Evolutionary conservation across 2,329 filamentous ascomycete genomes (phyloP), one percentile per base, ranked within the genome.

Genomic region (Periconia sp.): DNA sequence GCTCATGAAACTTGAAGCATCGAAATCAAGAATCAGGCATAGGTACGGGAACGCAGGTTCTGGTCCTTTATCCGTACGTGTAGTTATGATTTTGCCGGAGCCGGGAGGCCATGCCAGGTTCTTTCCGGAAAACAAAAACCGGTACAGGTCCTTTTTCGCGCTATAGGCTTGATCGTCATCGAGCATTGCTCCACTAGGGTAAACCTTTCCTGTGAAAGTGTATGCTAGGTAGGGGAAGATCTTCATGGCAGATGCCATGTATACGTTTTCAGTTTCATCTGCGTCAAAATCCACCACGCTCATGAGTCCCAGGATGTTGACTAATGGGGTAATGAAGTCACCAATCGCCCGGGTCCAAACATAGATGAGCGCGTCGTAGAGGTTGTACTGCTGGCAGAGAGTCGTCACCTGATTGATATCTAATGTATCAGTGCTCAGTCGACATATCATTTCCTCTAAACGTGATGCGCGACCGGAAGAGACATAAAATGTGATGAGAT

Each of bases 151-250:
- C 14, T 89, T 86, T 72, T 97, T 97, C 7, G 92, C 92, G 64
- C 84, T 85, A 14, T 80, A 81, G 0, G 91, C 88, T 56, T 88
- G 81, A n/a, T 82, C 79, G 18, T 94, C 90, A 2, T 84, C 80
- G 76, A 97, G 86, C 1, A 78, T 73, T 46, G 89, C 85, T 2
- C 90, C 94, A 1, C 89, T 94, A 0, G 95, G 94, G 68, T 99
- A 99, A n/a, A 92, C 79, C 40, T 94, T 86, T 15, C 92, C 89
- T 0, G 94, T 97, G 49, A 97, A 81, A 5, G 88, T 87, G 69
- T 96, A 97, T 0, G 94, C 95, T 7, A 99, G 81, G 66, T 97
- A 99, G 0, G 94, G 91, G 62, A 97, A 99, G 57, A 97, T 86
- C 71, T 97, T 99, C 72, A 90, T 83, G 2, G 91, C 92, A 64